phyloP scores from a whole-genome alignment of 495 filamentous ascomycete species.

The Glarea lozoyensis region DNA sequence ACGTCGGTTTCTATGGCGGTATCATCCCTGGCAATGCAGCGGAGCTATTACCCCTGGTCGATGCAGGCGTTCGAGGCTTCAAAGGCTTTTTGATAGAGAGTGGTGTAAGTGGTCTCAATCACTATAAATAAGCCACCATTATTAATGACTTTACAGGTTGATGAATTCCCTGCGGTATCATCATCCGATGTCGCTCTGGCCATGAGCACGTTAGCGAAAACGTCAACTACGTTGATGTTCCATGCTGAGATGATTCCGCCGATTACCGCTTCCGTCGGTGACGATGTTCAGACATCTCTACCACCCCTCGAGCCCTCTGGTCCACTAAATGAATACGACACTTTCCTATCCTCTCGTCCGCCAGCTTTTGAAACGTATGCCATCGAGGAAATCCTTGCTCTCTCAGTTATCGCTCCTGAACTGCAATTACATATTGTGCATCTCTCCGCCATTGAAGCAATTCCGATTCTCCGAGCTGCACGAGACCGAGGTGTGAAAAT shows the following conservation, averaged over 20 bases:
- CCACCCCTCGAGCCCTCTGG: constrained; percentile 69
- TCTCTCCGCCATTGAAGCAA: constrained; percentile 85
- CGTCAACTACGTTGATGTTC: constrained; percentile 89
- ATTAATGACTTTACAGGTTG: constrained; percentile 47
- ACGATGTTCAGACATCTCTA: constrained; percentile 61
- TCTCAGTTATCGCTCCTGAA: constrained; percentile 71
- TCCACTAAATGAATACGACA: constrained; percentile 71
- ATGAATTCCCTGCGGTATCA: constrained; percentile 89
- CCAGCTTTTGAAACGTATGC: constrained; percentile 88
- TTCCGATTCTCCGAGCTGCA: constrained; percentile 76
- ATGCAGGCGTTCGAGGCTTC: constrained; percentile 85
- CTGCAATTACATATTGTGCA: constrained; percentile 93
- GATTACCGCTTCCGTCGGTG: constrained; percentile 70
- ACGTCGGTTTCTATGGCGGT: constrained; percentile 96
- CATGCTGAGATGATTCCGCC: constrained; percentile 97
- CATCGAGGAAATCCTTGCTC: constrained; percentile 73
- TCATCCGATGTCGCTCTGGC: constrained; percentile 67
- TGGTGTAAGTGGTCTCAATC: constrained; percentile 55
- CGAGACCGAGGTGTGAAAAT: constrained; percentile 74
- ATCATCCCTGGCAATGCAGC: constrained; percentile 83
- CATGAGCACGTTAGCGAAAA: constrained; percentile 67
- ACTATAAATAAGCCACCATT: neutral
- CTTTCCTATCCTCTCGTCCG: constrained; percentile 87
- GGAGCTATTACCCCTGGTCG: constrained; percentile 71
- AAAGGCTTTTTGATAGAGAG: constrained; percentile 98